A percentile compares a stretch with the other conserved stretches of the same genome.
phyloP scores from a whole-genome alignment of 306 rosid genomes.

The Geum urbanum region DNA sequence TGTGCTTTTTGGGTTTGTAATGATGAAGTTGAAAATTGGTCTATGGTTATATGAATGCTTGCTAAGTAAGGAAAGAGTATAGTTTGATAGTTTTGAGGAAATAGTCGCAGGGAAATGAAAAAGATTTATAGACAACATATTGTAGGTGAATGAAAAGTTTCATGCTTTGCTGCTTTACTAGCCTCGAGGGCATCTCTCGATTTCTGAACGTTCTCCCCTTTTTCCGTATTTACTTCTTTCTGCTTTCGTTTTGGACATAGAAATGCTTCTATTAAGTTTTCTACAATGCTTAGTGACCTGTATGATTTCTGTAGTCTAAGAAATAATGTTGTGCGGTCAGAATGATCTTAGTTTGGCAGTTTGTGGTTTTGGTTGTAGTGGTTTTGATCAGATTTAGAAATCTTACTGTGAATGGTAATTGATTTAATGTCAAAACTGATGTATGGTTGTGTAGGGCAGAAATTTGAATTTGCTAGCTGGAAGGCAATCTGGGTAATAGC shows the following conservation, averaged over 20 bases:
- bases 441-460: background rate
- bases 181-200: background rate
- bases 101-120: too few relatives aligned
- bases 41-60: background rate
- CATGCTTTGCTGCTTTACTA: background rate
- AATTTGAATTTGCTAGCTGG: background rate
- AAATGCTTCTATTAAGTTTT: constrained; percentile 6
- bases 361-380: background rate
- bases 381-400: background rate
- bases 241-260: constrained; percentile 16
- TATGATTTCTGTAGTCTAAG: background rate
- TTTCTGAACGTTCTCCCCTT: constrained; percentile 15
- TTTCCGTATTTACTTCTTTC: constrained; percentile 21
- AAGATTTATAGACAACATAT: too few relatives aligned
- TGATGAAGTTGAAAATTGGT: background rate
- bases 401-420: background rate
- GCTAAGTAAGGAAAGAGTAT: background rate
- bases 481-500: background rate
- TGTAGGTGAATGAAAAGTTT: background rate
- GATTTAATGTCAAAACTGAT: background rate
- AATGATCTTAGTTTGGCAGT: background rate
- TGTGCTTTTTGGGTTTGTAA: background rate
- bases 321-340: background rate
- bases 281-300: background rate
- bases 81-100: background rate